phyloP scores from a whole-genome alignment of 2,329 filamentous ascomycete species.

The Colletotrichum musae region DNA sequence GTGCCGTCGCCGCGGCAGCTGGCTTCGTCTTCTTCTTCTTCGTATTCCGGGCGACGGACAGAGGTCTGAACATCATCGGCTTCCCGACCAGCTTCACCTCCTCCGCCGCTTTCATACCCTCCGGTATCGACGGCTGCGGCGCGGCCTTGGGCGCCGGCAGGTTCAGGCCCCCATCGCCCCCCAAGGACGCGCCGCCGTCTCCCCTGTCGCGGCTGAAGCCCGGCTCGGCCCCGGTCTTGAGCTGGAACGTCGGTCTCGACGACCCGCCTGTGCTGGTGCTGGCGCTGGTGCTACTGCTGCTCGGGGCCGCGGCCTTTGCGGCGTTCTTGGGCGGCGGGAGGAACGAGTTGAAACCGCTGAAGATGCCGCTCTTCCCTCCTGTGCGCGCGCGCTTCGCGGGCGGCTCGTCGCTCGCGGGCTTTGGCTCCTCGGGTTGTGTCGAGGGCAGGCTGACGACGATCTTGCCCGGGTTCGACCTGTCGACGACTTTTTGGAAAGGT shows the following conservation, averaged over 20 bases:
- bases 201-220: conserved; percentile 84
- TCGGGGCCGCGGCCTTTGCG: conserved; percentile 53
- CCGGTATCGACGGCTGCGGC: conserved; percentile 64
- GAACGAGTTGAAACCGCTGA: conserved; percentile 88
- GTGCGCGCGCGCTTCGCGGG: conserved; percentile 81
- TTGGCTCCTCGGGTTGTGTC: conserved; percentile 51
- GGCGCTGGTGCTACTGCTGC: conserved; percentile 48
- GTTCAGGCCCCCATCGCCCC: conserved; percentile 46
- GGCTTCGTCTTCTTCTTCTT: conserved; percentile 75
- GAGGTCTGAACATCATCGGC: conserved; percentile 88
- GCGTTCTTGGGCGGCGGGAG: conserved; percentile 85
- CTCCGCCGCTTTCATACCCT: conserved; percentile 70
- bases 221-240: conserved; percentile 88
- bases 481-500: conserved; percentile 83
- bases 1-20: conserved; percentile 40
- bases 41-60: conserved; percentile 85
- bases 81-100: conserved; percentile 82
- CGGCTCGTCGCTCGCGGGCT: conserved; percentile 63
- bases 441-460: conserved; percentile 85
- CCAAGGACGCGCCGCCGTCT: conserved; percentile 52
- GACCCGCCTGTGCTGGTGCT: conserved; percentile 29
- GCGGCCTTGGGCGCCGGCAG: conserved; percentile 59
- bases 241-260: conserved; percentile 61
- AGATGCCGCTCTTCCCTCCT: conserved; percentile 65
- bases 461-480: conserved; percentile 85